phyloP scores from a whole-genome alignment of 768 basidiomycete genomes.

The Suillus cothurnatus region DNA sequence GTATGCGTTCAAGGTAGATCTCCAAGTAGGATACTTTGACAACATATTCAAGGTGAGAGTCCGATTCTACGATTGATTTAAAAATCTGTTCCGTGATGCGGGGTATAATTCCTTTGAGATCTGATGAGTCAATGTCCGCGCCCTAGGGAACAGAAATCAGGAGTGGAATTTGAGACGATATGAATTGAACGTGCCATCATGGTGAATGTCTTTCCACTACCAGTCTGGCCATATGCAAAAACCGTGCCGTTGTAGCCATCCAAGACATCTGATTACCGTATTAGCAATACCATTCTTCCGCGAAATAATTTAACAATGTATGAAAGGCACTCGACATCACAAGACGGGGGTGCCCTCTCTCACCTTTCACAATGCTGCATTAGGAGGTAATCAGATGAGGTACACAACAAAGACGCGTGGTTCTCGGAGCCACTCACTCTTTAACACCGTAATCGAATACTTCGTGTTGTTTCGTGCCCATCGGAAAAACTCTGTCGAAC shows the following conservation, averaged over 20 bases:
- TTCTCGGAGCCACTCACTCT: constrained; percentile 61
- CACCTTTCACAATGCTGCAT: constrained; percentile 86
- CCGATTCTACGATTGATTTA: constrained; percentile 94
- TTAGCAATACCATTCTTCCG: constrained; percentile 16
- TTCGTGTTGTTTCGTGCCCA: constrained; percentile 86
- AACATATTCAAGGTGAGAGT: constrained; percentile 93
- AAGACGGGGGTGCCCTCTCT: constrained; percentile 12
- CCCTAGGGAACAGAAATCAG: constrained; percentile 55
- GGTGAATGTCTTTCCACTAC: constrained; percentile 95
- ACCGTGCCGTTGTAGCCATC: constrained; percentile 99
- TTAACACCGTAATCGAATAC: constrained; percentile 99
- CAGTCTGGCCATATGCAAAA: constrained; percentile 97
- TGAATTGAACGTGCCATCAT: constrained; percentile 81
- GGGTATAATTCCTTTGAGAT: constrained; percentile 94
- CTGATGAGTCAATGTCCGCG: constrained; percentile 93
- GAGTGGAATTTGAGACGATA: constrained; percentile 8
- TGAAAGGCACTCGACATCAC: constrained; percentile 3
- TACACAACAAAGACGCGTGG: constrained; percentile 11
- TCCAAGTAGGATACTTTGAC: constrained; percentile 99
- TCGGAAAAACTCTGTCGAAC: constrained; percentile 95
- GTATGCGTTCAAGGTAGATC: constrained; percentile 95
- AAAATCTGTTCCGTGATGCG: constrained; percentile 99
- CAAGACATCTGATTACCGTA: constrained; percentile 74
- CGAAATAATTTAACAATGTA: background rate
- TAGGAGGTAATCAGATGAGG: constrained; percentile 19